phyloP scores from a whole-genome alignment of 192 early-diverging fungal genomes.

The Coemansia sp. region DNA sequence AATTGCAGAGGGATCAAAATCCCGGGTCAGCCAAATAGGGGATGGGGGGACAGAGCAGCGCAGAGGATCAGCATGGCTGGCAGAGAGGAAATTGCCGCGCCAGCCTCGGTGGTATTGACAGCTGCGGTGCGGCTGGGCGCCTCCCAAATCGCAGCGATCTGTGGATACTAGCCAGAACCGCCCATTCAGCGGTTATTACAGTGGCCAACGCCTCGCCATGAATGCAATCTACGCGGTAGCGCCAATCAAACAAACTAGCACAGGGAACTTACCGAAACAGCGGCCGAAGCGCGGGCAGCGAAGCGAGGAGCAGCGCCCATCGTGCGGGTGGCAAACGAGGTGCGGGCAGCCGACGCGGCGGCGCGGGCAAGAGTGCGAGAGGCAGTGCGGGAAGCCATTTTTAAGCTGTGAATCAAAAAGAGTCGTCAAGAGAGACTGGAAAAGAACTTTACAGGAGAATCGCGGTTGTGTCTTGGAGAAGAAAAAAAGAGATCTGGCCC shows the following conservation, averaged over 20 bases:
- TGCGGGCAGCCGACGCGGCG: slow-evolving; percentile 39
- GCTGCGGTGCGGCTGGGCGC: not conserved
- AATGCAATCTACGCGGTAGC: not conserved
- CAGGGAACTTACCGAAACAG: slow-evolving; percentile 34
- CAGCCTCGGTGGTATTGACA: not conserved
- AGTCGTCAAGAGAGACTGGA: not conserved
- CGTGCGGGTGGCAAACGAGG: slow-evolving; percentile 37
- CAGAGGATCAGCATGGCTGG: not conserved
- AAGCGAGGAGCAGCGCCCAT: slow-evolving; percentile 51
- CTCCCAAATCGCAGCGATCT: not conserved
- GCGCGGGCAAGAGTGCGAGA: slow-evolving; percentile 45
- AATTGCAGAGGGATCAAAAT: not conserved
- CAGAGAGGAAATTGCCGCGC: no score
- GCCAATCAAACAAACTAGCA: not conserved
- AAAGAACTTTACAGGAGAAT: not conserved
- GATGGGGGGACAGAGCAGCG: no score
- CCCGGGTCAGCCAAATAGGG: not conserved
- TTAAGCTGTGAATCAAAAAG: not conserved
- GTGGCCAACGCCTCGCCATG: not conserved
- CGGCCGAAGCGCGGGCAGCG: slow-evolving; percentile 41
- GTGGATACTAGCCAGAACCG: not conserved
- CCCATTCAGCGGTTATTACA: not conserved
- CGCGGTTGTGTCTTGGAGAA: slow-evolving; percentile 6
- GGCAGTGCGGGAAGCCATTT: slow-evolving; percentile 50
- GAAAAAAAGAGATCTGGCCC: not conserved